These are phyloP conservation scores for Bassia scoparia DNA, from an alignment of 148 eudicot species.

Conservation along the genomic window DNA sequence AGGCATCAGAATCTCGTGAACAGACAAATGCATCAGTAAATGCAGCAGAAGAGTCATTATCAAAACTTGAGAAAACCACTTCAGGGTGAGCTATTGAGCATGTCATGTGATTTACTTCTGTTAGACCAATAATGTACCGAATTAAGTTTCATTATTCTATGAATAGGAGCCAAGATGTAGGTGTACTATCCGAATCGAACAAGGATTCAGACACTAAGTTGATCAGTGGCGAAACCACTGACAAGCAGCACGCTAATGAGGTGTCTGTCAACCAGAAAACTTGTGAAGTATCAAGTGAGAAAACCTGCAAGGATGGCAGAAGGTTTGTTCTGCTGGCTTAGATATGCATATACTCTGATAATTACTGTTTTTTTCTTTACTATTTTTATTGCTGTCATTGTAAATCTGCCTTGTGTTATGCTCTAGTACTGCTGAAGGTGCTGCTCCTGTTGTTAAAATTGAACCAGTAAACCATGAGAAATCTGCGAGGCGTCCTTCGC, in stretches of 20 bases:
- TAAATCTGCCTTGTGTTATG: neutral
- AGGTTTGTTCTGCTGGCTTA: slow-evolving; percentile 36
- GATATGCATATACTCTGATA: neutral
- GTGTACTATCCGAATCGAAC: slow-evolving; percentile 17
- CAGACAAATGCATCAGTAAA: slow-evolving; percentile 17
- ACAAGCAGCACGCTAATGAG: slow-evolving; percentile 8
- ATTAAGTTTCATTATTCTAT: neutral
- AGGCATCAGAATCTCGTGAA: slow-evolving; percentile 34
- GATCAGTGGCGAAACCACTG: slow-evolving; percentile 12
- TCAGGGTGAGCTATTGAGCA: neutral
- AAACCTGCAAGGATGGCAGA: slow-evolving; percentile 25
- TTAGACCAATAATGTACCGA: neutral
- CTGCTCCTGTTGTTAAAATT: slow-evolving; percentile 24
- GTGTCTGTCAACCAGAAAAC: slow-evolving; percentile 24
- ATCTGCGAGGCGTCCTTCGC: slow-evolving; percentile 3
- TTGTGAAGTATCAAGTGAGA: slow-evolving; percentile 21
- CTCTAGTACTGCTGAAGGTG: slow-evolving; percentile 26
- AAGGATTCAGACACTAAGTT: slow-evolving; percentile 26
- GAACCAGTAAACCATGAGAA: slow-evolving; percentile 12
- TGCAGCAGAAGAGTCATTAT: slow-evolving; percentile 10
- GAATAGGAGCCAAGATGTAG: neutral
- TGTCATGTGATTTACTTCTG: neutral
- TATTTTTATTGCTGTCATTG: neutral
- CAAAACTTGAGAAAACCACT: slow-evolving; percentile 11
- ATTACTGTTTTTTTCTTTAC: neutral